These are phyloP conservation scores for Oxyria digyna DNA, from an alignment of 148 eudicot genomes.

Conservation along the genomic window DNA sequence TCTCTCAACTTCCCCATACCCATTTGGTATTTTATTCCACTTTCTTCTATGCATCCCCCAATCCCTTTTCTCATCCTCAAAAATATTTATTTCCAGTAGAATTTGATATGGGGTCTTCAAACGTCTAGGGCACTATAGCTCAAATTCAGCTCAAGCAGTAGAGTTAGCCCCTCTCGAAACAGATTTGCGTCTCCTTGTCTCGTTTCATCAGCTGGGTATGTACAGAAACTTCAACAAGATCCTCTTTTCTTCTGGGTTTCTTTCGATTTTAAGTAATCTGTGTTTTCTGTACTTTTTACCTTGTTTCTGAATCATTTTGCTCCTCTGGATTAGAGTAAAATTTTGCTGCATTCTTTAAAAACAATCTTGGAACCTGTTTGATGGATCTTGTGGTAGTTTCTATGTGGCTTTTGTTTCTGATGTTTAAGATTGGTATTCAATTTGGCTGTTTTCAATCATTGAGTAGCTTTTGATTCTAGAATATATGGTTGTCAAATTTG, in stretches of 20 bases:
- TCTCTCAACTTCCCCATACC: background rate
- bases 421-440: too few relatives aligned
- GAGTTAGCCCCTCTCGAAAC: background rate
- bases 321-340: background rate
- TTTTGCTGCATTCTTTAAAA: background rate
- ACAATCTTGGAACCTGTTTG: background rate
- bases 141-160: background rate
- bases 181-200: background rate
- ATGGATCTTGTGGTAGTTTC: background rate
- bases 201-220: constrained; percentile 1
- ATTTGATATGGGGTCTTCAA: background rate
- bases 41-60: background rate
- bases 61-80: background rate
- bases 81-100: background rate
- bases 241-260: constrained; percentile 1
- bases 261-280: background rate
- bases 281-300: background rate
- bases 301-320: background rate
- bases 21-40: background rate
- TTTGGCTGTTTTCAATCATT: too few relatives aligned
- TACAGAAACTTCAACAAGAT: background rate
- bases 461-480: too few relatives aligned
- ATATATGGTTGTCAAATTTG: background rate
- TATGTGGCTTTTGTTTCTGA: background rate
- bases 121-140: background rate